These are phyloP conservation scores for Ceratobasidium sp. DNA, from an alignment of 1,284 basidiomycete species.

Conservation along the genomic window DNA sequence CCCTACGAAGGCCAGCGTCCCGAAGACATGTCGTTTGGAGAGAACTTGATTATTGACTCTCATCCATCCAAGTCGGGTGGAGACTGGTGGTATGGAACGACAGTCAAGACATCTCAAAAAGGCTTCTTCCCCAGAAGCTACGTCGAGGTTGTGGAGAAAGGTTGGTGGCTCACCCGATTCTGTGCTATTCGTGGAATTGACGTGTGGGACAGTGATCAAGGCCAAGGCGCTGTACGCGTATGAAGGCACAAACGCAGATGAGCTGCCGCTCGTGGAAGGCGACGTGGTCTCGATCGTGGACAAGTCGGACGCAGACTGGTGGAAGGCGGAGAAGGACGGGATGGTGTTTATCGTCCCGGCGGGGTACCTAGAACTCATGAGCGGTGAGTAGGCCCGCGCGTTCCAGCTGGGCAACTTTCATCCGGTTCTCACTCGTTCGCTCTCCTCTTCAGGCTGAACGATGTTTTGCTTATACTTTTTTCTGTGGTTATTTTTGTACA, in stretches of 20 bases:
- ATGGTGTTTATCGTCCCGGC: conserved; percentile 89
- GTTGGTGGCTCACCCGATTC: too few relatives aligned
- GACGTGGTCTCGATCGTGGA: conserved; percentile 83
- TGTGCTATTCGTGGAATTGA: not conserved
- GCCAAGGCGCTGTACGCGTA: conserved; percentile 87
- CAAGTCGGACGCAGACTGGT: conserved; percentile 85
- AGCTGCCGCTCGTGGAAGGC: conserved; percentile 83
- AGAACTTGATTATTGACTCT: conserved; percentile 82
- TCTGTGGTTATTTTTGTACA: conserved; percentile 58
- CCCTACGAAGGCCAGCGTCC: conserved; percentile 84
- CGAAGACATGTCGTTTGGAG: conserved; percentile 87
- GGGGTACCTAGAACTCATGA: conserved; percentile 81
- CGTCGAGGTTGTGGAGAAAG: conserved; percentile 72
- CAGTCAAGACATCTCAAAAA: conserved; percentile 70
- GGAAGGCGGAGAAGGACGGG: conserved; percentile 88
- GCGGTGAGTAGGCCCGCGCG: conserved; percentile 78
- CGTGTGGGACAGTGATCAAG: conserved; percentile 57
- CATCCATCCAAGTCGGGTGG: conserved; percentile 85
- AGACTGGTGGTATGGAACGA: conserved; percentile 96
- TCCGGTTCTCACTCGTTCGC: conserved; percentile 62
- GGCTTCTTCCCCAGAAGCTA: conserved; percentile 95
- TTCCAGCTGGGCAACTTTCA: conserved; percentile 62
- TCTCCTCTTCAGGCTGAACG: conserved; percentile 50
- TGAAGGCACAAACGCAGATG: conserved; percentile 72
- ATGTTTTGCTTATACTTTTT: conserved; percentile 56